Percentiles rank a stretch among this genome's conserved stretches.
Conservation (phyloP, 768 basidiomycete species). For the Scleroderma citrinum region DNA sequence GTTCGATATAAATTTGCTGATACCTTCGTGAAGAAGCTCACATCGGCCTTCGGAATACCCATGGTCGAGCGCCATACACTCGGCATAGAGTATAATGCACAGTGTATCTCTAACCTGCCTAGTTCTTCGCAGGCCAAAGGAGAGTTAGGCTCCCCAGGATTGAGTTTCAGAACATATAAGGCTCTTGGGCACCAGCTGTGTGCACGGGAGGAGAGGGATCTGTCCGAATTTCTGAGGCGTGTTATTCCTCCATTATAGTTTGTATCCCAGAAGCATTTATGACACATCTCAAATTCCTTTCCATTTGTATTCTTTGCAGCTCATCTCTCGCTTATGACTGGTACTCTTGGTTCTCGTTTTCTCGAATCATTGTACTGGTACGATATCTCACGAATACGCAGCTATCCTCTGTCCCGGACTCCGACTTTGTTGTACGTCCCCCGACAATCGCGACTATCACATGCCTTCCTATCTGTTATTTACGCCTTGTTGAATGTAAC, state of each 20-base stretch:
- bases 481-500: background rate
- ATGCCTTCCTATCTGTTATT: background rate
- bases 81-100: slow-evolving; percentile 19
- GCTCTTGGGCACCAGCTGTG: slow-evolving; percentile 64
- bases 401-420: too few relatives aligned
- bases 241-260: slow-evolving; percentile 35
- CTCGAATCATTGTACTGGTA: background rate
- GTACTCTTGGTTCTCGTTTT: background rate
- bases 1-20: slow-evolving; percentile 53
- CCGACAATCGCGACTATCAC: background rate
- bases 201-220: slow-evolving; percentile 60
- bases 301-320: too few relatives aligned
- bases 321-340: background rate
- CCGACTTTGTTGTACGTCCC: too few relatives aligned
- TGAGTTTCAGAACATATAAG: slow-evolving; percentile 63
- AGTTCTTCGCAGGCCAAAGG: slow-evolving; percentile 14
- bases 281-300: background rate
- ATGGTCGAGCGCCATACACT: slow-evolving; percentile 30
- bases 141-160: slow-evolving; percentile 35
- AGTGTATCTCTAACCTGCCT: background rate
- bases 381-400: background rate
- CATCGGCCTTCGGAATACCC: slow-evolving; percentile 45
- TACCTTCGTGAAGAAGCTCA: slow-evolving; percentile 53
- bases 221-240: slow-evolving; percentile 65
- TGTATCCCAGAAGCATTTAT: background rate